Base-by-base conservation (phyloP, 2,329 filamentous ascomycete species). In the Cladophialophora exuberans region DNA sequence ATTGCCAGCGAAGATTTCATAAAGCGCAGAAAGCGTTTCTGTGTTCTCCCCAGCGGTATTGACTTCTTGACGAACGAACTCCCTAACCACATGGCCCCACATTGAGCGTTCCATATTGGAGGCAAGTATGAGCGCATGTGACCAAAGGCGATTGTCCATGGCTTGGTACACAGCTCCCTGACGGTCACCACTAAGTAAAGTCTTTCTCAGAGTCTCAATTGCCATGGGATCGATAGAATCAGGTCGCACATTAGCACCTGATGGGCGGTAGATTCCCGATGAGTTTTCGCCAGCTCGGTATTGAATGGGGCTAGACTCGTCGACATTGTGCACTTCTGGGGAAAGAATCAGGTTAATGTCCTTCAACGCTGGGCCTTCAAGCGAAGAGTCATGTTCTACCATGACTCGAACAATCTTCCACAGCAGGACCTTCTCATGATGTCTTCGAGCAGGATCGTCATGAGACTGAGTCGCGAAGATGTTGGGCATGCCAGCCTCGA, bases 61-160 rank as follows among this genome's bases (percentile, higher is more conserved):
- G 52, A 99, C 90, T 70, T 99, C 94, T 66, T 95, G 92, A 63
- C 91, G 87, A 15, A 99, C 88, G 66, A 99, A 99, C 66, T 99
- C 94, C 66, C 96, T 91, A 0, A 91, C 85, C 22, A 99, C 92
- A 68, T 95, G 89, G 70, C 91, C 95, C 82, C 95, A 97, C 2
- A 95, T 78, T 4, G 80, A 76, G 39, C 77, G 79, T 18, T 90
- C 88, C 43, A 89, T 78, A 1, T 90, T 94, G 5, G 73, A 96
- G 70, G 94, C 88, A 30, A 99, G 87, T 17, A 99, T 79, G 81
- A 99, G 88, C 2, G 94, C 95, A 70, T 99, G 95, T 2, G 90
- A 94, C 95, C 95, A 99, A 2, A 99, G 77, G 44, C 92, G 85
- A 70, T 92, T 91, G 70, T 99, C 94, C 26, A 91, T 93, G 3